phyloP scores from a whole-genome alignment of 2,329 filamentous ascomycete species.

The Arthrocladium fulminans region DNA sequence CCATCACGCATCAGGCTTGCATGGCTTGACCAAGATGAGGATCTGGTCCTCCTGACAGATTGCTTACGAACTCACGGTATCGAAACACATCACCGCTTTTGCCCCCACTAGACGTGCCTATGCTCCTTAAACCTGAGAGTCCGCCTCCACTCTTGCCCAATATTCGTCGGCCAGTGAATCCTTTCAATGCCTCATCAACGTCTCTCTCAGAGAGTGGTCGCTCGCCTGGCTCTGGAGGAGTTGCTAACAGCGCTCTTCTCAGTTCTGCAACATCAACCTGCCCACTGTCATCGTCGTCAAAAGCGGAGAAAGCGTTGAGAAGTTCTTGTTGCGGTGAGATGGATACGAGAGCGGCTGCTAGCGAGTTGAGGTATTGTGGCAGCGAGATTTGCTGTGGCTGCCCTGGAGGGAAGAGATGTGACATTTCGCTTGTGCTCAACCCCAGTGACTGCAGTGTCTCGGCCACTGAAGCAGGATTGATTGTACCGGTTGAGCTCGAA shows the following conservation, averaged over 20 bases:
- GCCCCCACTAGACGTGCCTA: conserved; percentile 31
- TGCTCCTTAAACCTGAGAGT: conserved; percentile 18
- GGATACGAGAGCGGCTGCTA: conserved; percentile 64
- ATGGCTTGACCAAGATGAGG: conserved; percentile 3
- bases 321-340: conserved; percentile 74
- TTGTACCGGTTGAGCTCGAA: conserved; percentile 72
- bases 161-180: conserved; percentile 73
- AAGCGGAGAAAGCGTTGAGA: conserved; percentile 82
- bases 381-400: conserved; percentile 67
- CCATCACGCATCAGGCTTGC: neutral
- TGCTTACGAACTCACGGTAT: conserved; percentile 84
- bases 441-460: conserved; percentile 66
- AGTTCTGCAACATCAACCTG: conserved; percentile 79
- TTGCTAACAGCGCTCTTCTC: conserved; percentile 72
- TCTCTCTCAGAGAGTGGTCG: conserved; percentile 58
- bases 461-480: conserved; percentile 73
- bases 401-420: conserved; percentile 71
- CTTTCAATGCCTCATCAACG: conserved; percentile 76
- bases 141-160: conserved; percentile 53
- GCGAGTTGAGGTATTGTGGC: conserved; percentile 72
- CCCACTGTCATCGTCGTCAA: conserved; percentile 91
- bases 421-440: conserved; percentile 66
- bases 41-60: conserved; percentile 46
- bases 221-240: conserved; percentile 64
- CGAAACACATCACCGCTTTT: conserved; percentile 81